Evolutionary conservation across 2,329 filamentous ascomycete species (phyloP).

Genomic region (Dactylellina leptospora): DNA sequence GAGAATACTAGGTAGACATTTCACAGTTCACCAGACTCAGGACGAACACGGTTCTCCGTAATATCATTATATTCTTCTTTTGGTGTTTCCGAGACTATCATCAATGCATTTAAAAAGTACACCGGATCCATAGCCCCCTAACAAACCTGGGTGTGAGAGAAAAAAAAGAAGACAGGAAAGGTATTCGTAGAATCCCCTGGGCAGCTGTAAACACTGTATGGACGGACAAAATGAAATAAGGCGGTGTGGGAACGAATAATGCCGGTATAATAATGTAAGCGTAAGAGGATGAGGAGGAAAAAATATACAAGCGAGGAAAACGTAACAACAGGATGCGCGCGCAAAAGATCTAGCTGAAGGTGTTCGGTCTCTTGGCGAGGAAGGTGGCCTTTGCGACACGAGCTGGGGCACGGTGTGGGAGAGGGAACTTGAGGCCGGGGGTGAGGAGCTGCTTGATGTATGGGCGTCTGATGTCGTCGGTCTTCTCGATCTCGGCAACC

Average conservation of each 20-base stretch:
- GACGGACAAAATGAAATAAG: slow-evolving; percentile 30
- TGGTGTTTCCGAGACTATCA: slow-evolving; percentile 52
- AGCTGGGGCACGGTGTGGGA: slow-evolving; percentile 93
- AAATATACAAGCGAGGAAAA: slow-evolving; percentile 52
- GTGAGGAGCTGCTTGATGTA: slow-evolving; percentile 99
- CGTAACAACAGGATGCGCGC: slow-evolving; percentile 24
- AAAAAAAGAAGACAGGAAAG: slow-evolving; percentile 39
- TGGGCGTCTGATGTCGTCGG: slow-evolving; percentile 91
- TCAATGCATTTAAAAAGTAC: slow-evolving; percentile 54
- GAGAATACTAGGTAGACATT: background rate
- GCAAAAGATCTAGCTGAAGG: slow-evolving; percentile 83
- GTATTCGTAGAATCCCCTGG: slow-evolving; percentile 36
- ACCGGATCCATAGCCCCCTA: slow-evolving; percentile 52
- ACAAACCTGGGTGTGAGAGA: slow-evolving; percentile 45
- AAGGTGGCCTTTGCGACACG: slow-evolving; percentile 88
- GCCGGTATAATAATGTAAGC: slow-evolving; percentile 51
- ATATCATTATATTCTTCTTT: slow-evolving; percentile 52
- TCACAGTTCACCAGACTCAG: background rate
- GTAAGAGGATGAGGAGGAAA: slow-evolving; percentile 40
- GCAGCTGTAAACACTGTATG: slow-evolving; percentile 47
- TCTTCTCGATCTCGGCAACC: slow-evolving; percentile 96
- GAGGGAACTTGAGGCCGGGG: slow-evolving; percentile 97
- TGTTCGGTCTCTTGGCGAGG: slow-evolving; percentile 89
- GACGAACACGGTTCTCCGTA: slow-evolving; percentile 32
- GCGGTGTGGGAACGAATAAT: slow-evolving; percentile 31